phyloP scores from a whole-genome alignment of 169 alveolate genomes.

The Babesia sp. region DNA sequence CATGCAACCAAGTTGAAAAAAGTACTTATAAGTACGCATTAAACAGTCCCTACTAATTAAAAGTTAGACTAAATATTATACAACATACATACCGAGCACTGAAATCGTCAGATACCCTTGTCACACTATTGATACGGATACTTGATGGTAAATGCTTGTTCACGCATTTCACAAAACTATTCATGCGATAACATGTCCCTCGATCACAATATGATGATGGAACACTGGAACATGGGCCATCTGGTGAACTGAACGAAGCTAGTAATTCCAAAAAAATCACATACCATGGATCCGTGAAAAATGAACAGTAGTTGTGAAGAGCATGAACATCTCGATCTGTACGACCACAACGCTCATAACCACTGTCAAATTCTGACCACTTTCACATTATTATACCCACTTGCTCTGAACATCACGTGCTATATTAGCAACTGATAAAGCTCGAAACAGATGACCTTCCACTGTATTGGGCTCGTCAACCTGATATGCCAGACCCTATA shows the following conservation, averaged over 20 bases:
- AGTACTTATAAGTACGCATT: conserved; percentile 21
- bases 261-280: background rate
- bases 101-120: conserved; percentile 14
- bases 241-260: conserved; percentile 2
- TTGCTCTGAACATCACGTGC: conserved; percentile 22
- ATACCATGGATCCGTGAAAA: conserved; percentile 41
- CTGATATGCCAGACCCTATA: conserved; percentile 41
- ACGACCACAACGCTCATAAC: conserved; percentile 37
- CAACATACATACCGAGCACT: conserved; percentile 21
- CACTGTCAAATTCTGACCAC: background rate
- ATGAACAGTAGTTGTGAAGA: conserved; percentile 38
- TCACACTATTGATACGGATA: conserved; percentile 21
- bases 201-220: background rate
- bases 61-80: no score
- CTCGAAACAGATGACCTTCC: conserved; percentile 30
- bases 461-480: conserved; percentile 36
- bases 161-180: conserved; percentile 12
- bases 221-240: background rate
- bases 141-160: conserved; percentile 21
- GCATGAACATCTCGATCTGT: conserved; percentile 44
- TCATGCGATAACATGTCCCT: conserved; percentile 24
- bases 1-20: conserved; percentile 21
- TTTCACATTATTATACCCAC: background rate
- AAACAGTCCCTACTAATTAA: conserved; percentile 16
- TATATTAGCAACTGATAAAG: conserved; percentile 15